Percentiles rank a stretch among this genome's conserved stretches.
Conservation (phyloP, 257 asterid genomes). For the Jacaranda mimosifolia region DNA sequence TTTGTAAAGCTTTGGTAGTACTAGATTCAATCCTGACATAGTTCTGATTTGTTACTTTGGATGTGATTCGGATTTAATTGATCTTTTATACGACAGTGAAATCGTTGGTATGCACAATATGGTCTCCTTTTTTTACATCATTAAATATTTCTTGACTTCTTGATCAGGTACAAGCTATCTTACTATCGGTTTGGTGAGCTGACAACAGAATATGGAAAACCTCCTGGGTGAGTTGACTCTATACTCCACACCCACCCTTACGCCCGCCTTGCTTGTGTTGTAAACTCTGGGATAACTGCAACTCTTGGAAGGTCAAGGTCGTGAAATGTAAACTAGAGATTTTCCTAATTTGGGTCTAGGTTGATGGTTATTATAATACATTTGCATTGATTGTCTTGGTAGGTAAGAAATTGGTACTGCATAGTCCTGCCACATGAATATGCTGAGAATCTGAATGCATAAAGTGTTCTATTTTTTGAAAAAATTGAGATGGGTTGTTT, state of each 20-base stretch:
- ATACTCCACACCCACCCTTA: too few species aligned
- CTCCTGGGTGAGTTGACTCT: constrained; percentile 79
- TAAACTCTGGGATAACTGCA: too few species aligned
- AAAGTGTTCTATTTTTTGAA: too few species aligned
- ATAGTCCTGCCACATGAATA: neutral
- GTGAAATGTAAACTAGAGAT: too few species aligned
- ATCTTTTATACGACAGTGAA: neutral
- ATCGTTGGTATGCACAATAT: neutral
- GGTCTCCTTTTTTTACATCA: constrained; percentile 1
- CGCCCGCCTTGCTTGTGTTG: too few species aligned
- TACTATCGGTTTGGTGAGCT: constrained; percentile 97
- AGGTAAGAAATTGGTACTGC: neutral
- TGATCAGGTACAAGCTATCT: constrained; percentile 87
- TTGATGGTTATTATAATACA: too few species aligned
- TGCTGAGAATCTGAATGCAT: neutral
- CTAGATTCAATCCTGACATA: neutral
- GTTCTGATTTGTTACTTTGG: neutral
- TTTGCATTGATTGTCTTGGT: neutral
- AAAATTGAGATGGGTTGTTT: too few species aligned
- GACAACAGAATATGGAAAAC: constrained; percentile 92
- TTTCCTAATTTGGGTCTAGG: neutral
- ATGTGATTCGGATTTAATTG: neutral
- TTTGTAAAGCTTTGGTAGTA: neutral
- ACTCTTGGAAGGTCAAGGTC: too few species aligned
- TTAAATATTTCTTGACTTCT: neutral